Evolutionary conservation across 164 flowering plant genomes (phyloP).

Genomic region (Magnolia officinalis): DNA sequence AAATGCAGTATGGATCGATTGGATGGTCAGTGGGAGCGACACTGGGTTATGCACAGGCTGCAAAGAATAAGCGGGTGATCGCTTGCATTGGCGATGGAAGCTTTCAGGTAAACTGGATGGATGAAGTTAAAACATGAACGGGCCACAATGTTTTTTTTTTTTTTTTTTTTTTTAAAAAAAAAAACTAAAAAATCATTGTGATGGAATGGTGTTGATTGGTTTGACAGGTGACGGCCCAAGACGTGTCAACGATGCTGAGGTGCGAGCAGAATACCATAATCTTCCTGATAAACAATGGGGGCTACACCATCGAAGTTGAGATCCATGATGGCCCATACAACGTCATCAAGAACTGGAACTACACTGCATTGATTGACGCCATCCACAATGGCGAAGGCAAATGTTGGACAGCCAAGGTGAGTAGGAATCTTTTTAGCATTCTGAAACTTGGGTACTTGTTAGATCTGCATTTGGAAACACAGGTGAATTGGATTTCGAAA

Average conservation of each 20-base stretch:
- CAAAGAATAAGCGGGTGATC: slow-evolving; percentile 62
- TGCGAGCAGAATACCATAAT: slow-evolving; percentile 65
- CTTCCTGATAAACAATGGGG: slow-evolving; percentile 76
- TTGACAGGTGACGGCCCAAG: slow-evolving; percentile 70
- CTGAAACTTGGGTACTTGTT: no score
- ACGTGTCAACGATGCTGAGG: slow-evolving; percentile 70
- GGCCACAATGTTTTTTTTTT: not conserved
- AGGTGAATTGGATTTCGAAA: not conserved
- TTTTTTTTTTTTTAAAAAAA: no score
- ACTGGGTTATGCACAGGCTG: slow-evolving; percentile 86
- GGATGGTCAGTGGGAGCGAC: slow-evolving; percentile 95
- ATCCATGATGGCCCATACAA: no score
- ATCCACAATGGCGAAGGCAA: no score
- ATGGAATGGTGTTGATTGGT: not conserved
- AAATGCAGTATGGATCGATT: slow-evolving; percentile 85
- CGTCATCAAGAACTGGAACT: no score
- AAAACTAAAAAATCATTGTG: not conserved
- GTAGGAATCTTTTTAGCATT: no score
- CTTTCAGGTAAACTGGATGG: slow-evolving; percentile 55
- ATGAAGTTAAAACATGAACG: not conserved
- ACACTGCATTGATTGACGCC: no score
- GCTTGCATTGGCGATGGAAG: slow-evolving; percentile 92
- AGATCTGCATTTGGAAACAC: not conserved
- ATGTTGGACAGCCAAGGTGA: no score
- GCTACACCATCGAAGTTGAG: no score